Base-by-base conservation (phyloP, 1,284 basidiomycete species). In the Rhodotorula sp. region DNA sequence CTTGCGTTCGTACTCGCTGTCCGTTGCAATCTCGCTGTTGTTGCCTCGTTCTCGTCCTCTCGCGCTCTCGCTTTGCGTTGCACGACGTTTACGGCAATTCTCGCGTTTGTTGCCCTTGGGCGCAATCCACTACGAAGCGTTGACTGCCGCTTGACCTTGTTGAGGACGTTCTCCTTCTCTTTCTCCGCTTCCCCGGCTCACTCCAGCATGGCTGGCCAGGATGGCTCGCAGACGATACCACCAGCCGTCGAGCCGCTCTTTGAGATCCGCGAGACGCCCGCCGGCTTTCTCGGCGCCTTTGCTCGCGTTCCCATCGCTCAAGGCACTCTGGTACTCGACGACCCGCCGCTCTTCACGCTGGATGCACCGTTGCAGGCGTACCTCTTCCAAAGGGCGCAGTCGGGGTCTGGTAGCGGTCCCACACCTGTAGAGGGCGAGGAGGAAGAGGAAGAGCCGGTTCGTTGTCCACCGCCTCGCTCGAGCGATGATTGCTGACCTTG, bases 311-410 rank as follows among this genome's bases (percentile, higher is more conserved):
- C 30, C 32, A 77, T 76, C 58, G 44, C 54, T 1, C 58, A 57
- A 20, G 75, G 76, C 1, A 52, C 58, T 2, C 66, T 72, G 55
- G 73, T 77, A 30, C 64, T 77, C 44, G 55, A 64, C 64, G 76
- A 77, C 55, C 13, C 55, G 39, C 74, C 76, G n/a, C 64, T 77
- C 24, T 77, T 77, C 53, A 61, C 63, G 29, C 65, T 77, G 60
- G 74, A 64, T 39, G 74, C 74, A 1, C 69, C 68, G 2, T 44
- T 70, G 2, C 69, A 75, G 22, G 30, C 64, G 39, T 74, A 66
- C 57, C 62, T 74, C 44, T 74, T 69, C 62, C 51, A 59, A 39
- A 61, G 69, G n/a, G 62, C 52, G 0, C 68, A 70, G 27, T 54
- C 62, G 0, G 71, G 67, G 2, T 24, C n/a, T 1, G 36, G 66